Evolutionary conservation across 805 yeast genomes (phyloP).

Genomic region (Wickerhamomyces strasburgensis): DNA sequence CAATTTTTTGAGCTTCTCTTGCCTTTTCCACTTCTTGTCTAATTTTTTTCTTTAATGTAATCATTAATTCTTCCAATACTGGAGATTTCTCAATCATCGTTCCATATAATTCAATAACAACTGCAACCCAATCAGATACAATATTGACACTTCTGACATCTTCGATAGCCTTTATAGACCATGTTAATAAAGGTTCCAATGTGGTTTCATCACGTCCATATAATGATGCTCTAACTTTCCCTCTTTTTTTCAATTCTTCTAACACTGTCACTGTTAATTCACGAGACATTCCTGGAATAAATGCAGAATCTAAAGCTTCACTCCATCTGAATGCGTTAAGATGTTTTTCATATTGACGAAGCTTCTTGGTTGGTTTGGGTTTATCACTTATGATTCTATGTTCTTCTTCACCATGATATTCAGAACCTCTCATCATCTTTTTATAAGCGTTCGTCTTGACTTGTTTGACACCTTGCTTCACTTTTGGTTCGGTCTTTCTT

Average conservation of each 20-base stretch:
- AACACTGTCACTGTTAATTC: constrained; percentile 80
- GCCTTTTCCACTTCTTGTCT: constrained; percentile 70
- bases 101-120: constrained; percentile 71
- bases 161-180: constrained; percentile 73
- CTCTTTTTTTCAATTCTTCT: constrained; percentile 81
- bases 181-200: constrained; percentile 78
- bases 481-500: constrained; percentile 62
- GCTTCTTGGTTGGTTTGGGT: constrained; percentile 49
- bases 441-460: constrained; percentile 60
- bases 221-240: constrained; percentile 80
- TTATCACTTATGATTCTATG: constrained; percentile 62
- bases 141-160: constrained; percentile 64
- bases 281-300: constrained; percentile 69
- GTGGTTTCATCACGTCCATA: constrained; percentile 80
- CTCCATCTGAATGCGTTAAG: constrained; percentile 87
- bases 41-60: constrained; percentile 55
- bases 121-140: constrained; percentile 70
- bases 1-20: constrained; percentile 80
- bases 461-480: constrained; percentile 43
- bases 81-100: constrained; percentile 68
- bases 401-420: constrained; percentile 86
- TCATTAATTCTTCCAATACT: constrained; percentile 67
- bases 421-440: constrained; percentile 85
- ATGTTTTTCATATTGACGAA: constrained; percentile 77
- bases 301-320: constrained; percentile 87